Evolutionary conservation across 2,329 filamentous ascomycete genomes (phyloP).

Genomic region (Fusarium solani-melongenae): DNA sequence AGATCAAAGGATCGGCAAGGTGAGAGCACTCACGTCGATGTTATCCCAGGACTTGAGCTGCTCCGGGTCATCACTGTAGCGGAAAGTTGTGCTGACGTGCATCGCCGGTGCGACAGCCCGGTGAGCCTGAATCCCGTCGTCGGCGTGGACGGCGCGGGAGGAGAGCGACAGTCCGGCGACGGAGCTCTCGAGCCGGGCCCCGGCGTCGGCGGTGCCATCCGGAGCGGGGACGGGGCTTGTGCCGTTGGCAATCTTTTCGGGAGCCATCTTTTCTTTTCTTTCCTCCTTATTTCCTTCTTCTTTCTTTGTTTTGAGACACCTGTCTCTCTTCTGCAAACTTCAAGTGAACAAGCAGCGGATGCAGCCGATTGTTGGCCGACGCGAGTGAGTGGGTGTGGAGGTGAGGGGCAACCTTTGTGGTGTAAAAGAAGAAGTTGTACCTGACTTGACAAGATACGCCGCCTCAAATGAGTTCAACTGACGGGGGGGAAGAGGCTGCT

Average conservation of each 20-base stretch:
- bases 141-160: constrained; percentile 83
- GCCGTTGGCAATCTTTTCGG: constrained; percentile 30
- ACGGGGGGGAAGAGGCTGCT: not conserved
- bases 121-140: constrained; percentile 79
- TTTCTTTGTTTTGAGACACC: not conserved
- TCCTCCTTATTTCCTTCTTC: not conserved
- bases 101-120: constrained; percentile 88
- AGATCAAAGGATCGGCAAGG: not conserved
- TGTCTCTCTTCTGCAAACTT: not conserved
- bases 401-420: constrained; percentile 26
- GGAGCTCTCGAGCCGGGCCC: constrained; percentile 15
- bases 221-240: constrained; percentile 5
- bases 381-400: not conserved
- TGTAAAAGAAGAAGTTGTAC: not conserved
- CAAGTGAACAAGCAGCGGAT: constrained; percentile 2
- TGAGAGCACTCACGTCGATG: constrained; percentile 61
- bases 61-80: constrained; percentile 79
- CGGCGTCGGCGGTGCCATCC: constrained; percentile 13
- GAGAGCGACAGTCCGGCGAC: constrained; percentile 61
- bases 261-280: constrained; percentile 28
- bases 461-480: not conserved
- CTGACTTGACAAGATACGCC: not conserved
- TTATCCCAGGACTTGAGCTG: constrained; percentile 66
- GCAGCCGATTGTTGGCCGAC: not conserved
- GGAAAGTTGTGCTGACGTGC: constrained; percentile 92